These are phyloP conservation scores for Gynostemma pentaphyllum DNA, from an alignment of 306 rosid genomes.

Conservation along the genomic window DNA sequence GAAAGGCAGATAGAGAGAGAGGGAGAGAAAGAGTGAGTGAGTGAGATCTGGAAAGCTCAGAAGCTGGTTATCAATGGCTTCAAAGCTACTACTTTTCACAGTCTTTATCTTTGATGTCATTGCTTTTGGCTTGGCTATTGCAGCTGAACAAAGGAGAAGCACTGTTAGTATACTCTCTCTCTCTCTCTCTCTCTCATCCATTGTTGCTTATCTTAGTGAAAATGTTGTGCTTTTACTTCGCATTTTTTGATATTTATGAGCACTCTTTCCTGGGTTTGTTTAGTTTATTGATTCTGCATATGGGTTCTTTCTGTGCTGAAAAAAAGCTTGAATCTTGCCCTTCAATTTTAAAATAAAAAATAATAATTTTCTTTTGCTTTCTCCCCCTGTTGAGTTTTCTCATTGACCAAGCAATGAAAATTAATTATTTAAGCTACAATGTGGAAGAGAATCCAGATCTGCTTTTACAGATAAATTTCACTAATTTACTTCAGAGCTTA, in stretches of 20 bases:
- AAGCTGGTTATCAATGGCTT: slow-evolving; percentile 4
- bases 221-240: not conserved
- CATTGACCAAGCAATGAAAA: not conserved
- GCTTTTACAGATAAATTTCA: no score
- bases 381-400: not conserved
- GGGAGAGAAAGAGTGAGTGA: not conserved
- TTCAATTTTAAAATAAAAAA: no score
- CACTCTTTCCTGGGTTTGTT: not conserved
- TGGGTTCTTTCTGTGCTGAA: not conserved
- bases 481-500: no score
- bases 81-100: slow-evolving; percentile 1
- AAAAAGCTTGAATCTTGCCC: not conserved
- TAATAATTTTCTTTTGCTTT: no score
- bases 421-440: not conserved
- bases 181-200: not conserved
- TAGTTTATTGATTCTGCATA: not conserved
- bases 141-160: slow-evolving; percentile 14
- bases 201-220: not conserved
- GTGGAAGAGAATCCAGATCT: not conserved
- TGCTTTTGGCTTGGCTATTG: slow-evolving; percentile 13
- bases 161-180: not conserved
- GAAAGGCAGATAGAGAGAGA: not conserved
- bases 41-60: not conserved
- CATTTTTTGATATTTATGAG: not conserved
- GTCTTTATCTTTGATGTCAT: slow-evolving; percentile 8